phyloP scores from a whole-genome alignment of 2,329 filamentous ascomycete genomes.

The Cladosporium sphaerospermum region DNA sequence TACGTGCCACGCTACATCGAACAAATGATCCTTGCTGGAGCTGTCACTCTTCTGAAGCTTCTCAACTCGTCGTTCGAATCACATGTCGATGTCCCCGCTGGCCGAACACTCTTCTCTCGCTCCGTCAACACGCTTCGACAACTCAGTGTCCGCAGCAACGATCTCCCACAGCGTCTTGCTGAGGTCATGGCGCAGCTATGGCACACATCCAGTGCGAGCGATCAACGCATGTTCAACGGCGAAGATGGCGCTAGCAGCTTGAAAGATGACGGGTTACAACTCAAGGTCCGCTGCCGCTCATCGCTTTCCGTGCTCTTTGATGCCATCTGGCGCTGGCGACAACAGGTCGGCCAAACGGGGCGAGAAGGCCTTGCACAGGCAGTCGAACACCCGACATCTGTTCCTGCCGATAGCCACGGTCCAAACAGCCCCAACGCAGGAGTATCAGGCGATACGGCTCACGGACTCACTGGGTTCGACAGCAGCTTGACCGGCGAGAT shows the following conservation, averaged over 20 bases:
- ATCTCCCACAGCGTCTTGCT: constrained; percentile 70
- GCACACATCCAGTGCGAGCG: constrained; percentile 48
- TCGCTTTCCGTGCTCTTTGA: constrained; percentile 83
- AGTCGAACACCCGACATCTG: constrained; percentile 69
- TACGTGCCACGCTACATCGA: constrained; percentile 69
- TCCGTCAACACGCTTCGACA: constrained; percentile 65
- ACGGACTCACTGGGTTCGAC: constrained; percentile 16
- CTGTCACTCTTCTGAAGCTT: constrained; percentile 69
- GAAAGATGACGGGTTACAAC: constrained; percentile 62
- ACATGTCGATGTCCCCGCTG: constrained; percentile 63
- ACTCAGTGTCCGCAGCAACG: constrained; percentile 70
- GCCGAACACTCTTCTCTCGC: constrained; percentile 62
- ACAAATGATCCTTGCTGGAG: constrained; percentile 78
- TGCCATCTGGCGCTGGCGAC: constrained; percentile 78
- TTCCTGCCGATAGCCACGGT: constrained; percentile 22
- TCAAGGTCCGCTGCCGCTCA: constrained; percentile 76
- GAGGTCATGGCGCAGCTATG: constrained; percentile 86
- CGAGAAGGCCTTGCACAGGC: constrained; percentile 50
- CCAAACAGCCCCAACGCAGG: constrained; percentile 23
- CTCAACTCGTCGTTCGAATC: constrained; percentile 69
- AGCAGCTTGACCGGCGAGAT: constrained; percentile 16
- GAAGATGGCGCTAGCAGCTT: constrained; percentile 31
- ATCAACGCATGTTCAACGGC: constrained; percentile 26
- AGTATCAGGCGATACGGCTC: constrained; percentile 3
- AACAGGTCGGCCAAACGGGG: constrained; percentile 55